Evolutionary conservation across 2,329 filamentous ascomycete species (phyloP).

Genomic region (Trichoderma sp.): DNA sequence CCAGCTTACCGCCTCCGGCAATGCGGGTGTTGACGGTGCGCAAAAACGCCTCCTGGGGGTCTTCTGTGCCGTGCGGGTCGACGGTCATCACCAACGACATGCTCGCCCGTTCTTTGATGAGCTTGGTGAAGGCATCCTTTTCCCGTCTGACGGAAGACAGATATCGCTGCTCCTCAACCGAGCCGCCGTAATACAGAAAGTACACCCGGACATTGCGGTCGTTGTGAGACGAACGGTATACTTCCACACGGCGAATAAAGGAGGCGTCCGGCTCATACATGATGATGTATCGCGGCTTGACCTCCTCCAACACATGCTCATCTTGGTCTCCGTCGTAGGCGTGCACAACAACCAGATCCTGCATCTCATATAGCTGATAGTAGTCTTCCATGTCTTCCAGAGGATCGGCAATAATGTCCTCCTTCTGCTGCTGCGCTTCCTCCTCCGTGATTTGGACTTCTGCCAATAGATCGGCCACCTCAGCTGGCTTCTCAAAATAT

Average conservation of each 20-base stretch:
- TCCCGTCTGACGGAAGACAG: constrained; percentile 87
- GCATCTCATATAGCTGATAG: constrained; percentile 89
- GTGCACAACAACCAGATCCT: constrained; percentile 85
- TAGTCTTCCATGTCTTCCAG: constrained; percentile 90
- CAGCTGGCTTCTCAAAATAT: constrained; percentile 79
- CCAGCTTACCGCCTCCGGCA: constrained; percentile 84
- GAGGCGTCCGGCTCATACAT: constrained; percentile 98
- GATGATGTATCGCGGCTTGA: constrained; percentile 90
- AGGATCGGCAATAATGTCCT: constrained; percentile 74
- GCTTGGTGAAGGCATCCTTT: constrained; percentile 92
- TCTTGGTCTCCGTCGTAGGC: constrained; percentile 96
- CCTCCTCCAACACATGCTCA: constrained; percentile 92
- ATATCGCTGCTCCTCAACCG: constrained; percentile 94
- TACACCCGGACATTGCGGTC: constrained; percentile 90
- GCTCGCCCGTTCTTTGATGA: constrained; percentile 90
- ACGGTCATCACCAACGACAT: constrained; percentile 89
- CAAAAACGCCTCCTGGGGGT: constrained; percentile 89
- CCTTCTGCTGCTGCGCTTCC: constrained; percentile 71
- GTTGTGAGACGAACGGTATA: constrained; percentile 92
- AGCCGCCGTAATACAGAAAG: constrained; percentile 94
- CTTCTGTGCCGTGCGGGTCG: constrained; percentile 69
- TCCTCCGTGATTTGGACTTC: constrained; percentile 81
- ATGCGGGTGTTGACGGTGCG: constrained; percentile 96
- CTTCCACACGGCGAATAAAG: constrained; percentile 92
- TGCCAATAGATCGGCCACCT: constrained; percentile 80